Evolutionary conservation across 2,329 filamentous ascomycete genomes (phyloP).

Genomic region (Alternaria arbusti): DNA sequence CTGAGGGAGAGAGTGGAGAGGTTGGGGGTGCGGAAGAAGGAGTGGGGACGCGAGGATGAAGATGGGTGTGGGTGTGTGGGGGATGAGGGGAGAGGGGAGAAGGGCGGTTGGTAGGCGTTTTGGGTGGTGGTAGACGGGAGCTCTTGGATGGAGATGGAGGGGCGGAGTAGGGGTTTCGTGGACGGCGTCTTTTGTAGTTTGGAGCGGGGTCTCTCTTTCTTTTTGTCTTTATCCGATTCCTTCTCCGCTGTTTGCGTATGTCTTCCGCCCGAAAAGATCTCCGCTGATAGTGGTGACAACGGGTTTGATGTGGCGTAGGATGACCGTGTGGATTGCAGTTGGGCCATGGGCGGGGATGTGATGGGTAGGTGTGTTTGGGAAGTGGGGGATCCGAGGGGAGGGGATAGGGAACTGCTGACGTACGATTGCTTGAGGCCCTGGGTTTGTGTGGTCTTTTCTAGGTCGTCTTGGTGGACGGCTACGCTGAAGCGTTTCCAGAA

Average conservation of each 20-base stretch:
- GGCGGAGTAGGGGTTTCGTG: constrained; percentile 11
- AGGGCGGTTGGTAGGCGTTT: not conserved
- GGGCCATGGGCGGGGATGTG: constrained; percentile 10
- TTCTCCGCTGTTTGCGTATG: not conserved
- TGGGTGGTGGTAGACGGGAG: not conserved
- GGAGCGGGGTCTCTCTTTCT: not conserved
- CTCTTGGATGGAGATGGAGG: not conserved
- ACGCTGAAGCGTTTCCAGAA: constrained; percentile 68
- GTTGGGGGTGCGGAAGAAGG: constrained; percentile 20
- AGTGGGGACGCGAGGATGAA: not conserved
- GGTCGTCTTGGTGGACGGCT: constrained; percentile 64
- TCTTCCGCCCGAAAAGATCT: not conserved
- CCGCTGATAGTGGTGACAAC: not conserved
- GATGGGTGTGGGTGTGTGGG: not conserved
- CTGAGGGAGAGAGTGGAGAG: constrained; percentile 30
- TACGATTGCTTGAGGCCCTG: constrained; percentile 49
- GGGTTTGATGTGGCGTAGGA: not conserved
- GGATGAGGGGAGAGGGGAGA: not conserved
- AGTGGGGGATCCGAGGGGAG: constrained; percentile 25
- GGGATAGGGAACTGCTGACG: constrained; percentile 31
- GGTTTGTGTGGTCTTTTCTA: constrained; percentile 35
- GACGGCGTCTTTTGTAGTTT: constrained; percentile 20
- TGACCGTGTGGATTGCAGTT: not conserved
- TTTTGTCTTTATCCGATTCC: not conserved
- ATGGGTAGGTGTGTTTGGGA: constrained; percentile 23